Evolutionary conservation across 257 asterid genomes (phyloP).

Genomic region (Fraxinus pennsylvanica): DNA sequence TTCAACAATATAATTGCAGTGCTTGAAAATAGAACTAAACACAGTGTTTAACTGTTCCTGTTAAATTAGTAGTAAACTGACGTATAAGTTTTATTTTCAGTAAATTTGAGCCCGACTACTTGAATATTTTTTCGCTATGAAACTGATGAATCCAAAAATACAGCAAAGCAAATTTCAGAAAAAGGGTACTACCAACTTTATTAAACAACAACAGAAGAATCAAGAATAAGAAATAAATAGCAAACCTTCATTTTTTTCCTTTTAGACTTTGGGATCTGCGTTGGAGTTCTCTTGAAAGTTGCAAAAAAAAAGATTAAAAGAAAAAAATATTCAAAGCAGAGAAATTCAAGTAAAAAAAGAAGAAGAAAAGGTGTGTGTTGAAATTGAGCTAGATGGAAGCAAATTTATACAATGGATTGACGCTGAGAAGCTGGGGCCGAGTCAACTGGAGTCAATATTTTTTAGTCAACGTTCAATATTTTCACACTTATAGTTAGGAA

Average conservation of each 20-base stretch:
- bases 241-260: not conserved
- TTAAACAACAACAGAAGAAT: not conserved
- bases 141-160: no score
- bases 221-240: not conserved
- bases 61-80: no score
- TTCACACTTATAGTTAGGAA: not conserved
- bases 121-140: no score
- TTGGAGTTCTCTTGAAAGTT: not conserved
- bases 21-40: not conserved
- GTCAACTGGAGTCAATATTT: not conserved
- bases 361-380: not conserved
- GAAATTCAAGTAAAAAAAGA: not conserved
- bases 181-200: no score
- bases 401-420: not conserved
- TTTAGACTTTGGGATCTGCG: not conserved
- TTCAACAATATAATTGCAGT: not conserved
- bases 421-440: not conserved
- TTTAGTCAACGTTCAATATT: not conserved
- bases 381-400: not conserved
- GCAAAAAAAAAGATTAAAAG: not conserved
- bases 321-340: not conserved
- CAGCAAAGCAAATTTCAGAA: no score
- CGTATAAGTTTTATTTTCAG: not conserved
- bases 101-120: not conserved
- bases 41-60: not conserved